phyloP scores from a whole-genome alignment of 331 rosid genomes.

The Dryas integrifolia region DNA sequence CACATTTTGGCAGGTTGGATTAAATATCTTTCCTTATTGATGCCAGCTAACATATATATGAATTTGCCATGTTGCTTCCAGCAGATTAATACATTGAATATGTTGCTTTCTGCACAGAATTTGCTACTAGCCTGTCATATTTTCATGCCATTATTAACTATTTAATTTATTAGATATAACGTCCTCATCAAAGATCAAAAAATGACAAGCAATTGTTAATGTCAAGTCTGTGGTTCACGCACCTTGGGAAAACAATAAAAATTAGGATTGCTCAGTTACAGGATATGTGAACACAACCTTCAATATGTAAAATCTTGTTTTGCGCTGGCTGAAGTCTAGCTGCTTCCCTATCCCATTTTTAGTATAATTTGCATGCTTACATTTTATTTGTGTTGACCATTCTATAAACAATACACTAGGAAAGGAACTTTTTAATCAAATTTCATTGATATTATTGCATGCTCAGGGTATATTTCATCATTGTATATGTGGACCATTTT shows the following conservation, averaged over 20 bases:
- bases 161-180: neutral
- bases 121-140: slow-evolving; percentile 6
- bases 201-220: neutral
- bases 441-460: too few relatives aligned
- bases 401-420: too few relatives aligned
- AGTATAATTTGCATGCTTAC: too few relatives aligned
- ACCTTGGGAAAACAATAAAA: neutral
- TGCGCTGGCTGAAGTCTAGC: neutral
- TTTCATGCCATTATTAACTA: neutral
- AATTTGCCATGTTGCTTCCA: slow-evolving; percentile 3
- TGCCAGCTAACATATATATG: slow-evolving; percentile 21
- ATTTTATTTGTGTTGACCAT: too few relatives aligned
- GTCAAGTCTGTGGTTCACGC: slow-evolving; percentile 3
- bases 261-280: neutral
- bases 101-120: slow-evolving; percentile 1
- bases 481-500: too few relatives aligned
- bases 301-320: neutral
- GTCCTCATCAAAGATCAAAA: slow-evolving; percentile 9
- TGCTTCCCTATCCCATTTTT: too few relatives aligned
- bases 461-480: too few relatives aligned
- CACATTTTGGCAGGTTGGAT: slow-evolving; percentile 98
- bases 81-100: neutral
- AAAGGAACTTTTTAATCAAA: too few relatives aligned
- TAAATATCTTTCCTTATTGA: slow-evolving; percentile 7
- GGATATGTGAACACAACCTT: neutral